phyloP scores from a whole-genome alignment of 345 rosid species.

The Salix viminalis region DNA sequence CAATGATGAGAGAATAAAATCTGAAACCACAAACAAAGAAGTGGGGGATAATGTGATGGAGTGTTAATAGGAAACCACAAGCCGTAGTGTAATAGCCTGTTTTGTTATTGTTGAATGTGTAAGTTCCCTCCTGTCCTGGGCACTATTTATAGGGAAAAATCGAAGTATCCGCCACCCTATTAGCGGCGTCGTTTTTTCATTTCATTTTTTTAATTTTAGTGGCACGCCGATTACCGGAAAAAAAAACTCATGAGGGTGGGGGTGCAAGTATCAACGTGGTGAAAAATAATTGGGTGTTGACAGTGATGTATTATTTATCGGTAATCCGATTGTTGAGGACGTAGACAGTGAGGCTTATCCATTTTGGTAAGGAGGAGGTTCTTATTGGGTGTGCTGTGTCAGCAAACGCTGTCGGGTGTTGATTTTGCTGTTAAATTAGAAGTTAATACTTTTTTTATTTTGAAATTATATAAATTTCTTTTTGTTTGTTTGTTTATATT shows the following conservation, averaged over 20 bases:
- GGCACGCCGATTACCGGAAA: background rate
- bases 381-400: constrained; percentile 15
- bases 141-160: constrained; percentile 27
- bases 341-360: constrained; percentile 16
- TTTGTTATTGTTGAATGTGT: constrained; percentile 1
- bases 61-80: constrained; percentile 3
- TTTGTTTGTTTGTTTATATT: too few relatives aligned
- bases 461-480: too few relatives aligned
- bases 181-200: constrained; percentile 18
- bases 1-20: background rate
- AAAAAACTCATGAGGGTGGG: background rate
- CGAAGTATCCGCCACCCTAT: background rate
- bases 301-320: background rate
- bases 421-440: too few relatives aligned
- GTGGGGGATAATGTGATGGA: constrained; percentile 11
- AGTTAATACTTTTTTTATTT: too few relatives aligned
- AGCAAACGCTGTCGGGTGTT: background rate
- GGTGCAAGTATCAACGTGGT: background rate
- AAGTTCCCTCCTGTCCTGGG: background rate
- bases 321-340: background rate
- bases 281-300: background rate
- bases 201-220: background rate
- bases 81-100: constrained; percentile 1
- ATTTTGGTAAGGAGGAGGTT: background rate
- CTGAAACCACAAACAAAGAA: background rate